Conservation (phyloP, 495 filamentous ascomycete species). For the Extremus antarcticus region DNA sequence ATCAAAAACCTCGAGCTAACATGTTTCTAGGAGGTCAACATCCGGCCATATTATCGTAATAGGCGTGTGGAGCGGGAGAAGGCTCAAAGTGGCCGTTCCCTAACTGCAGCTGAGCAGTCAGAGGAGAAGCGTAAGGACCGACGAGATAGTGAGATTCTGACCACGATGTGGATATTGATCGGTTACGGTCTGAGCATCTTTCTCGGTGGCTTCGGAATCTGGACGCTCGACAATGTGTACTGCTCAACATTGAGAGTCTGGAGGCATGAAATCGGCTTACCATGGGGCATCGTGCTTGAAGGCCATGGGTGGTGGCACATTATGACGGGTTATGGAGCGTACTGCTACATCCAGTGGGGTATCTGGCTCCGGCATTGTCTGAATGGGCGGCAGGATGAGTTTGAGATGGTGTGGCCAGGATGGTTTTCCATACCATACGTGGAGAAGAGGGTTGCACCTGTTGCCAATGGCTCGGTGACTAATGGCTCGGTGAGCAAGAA, state of each 20-base stretch:
- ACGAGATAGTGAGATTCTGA: constrained; percentile 49
- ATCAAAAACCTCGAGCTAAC: too few species aligned
- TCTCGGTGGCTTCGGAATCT: constrained; percentile 72
- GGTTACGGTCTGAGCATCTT: constrained; percentile 61
- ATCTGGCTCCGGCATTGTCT: constrained; percentile 77
- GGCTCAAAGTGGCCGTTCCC: constrained; percentile 23
- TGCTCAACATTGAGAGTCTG: constrained; percentile 60
- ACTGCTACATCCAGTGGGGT: constrained; percentile 72
- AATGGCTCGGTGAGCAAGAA: constrained; percentile 26
- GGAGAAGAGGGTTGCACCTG: constrained; percentile 28
- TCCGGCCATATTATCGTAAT: constrained; percentile 44
- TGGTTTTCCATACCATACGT: constrained; percentile 57
- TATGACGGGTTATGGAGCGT: constrained; percentile 59
- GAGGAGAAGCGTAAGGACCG: constrained; percentile 36
- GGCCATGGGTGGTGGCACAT: constrained; percentile 95
- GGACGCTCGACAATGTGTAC: constrained; percentile 76
- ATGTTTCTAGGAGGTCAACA: constrained; percentile 58
- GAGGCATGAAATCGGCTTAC: constrained; percentile 64
- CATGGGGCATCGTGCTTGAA: constrained; percentile 84
- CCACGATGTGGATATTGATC: constrained; percentile 69
- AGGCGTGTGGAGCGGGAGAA: constrained; percentile 22
- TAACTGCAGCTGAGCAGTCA: constrained; percentile 13
- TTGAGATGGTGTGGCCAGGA: constrained; percentile 60
- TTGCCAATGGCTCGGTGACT: constrained; percentile 29
- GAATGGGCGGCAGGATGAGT: constrained; percentile 66